A percentile compares a stretch with the other conserved stretches of the same genome.
phyloP scores from a whole-genome alignment of 192 early-diverging fungal genomes.

The Lobosporangium transversale region DNA sequence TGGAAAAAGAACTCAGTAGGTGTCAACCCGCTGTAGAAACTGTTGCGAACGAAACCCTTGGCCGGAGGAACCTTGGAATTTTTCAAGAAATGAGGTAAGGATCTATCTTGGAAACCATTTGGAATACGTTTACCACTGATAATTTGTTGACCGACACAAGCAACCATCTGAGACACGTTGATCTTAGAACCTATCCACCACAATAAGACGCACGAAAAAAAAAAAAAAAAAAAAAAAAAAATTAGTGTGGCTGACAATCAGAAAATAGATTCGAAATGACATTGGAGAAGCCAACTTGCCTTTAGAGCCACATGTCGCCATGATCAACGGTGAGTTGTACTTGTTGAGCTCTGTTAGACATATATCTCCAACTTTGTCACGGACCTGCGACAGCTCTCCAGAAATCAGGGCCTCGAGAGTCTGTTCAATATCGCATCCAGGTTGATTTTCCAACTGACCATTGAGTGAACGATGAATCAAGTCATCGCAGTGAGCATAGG shows the following conservation, averaged over 20 bases:
- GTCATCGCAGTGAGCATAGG: constrained; percentile 87
- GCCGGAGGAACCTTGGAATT: constrained; percentile 92
- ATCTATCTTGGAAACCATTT: constrained; percentile 96
- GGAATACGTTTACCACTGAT: constrained; percentile 96
- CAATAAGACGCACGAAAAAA: too few relatives aligned
- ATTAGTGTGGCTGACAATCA: not conserved
- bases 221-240: not conserved
- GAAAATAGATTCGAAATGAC: not conserved
- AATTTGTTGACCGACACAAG: constrained; percentile 99
- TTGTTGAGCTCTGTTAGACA: constrained; percentile 94
- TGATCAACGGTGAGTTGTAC: constrained; percentile 97
- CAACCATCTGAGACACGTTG: constrained; percentile 99
- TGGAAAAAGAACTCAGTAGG: constrained; percentile 99
- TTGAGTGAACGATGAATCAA: constrained; percentile 73
- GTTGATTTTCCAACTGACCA: constrained; percentile 82
- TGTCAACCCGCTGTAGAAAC: constrained; percentile 95
- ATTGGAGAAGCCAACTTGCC: constrained; percentile 53
- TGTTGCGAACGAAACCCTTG: constrained; percentile 97
- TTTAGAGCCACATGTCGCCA: constrained; percentile 99
- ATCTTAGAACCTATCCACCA: constrained; percentile 79
- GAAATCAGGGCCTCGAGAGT: constrained; percentile 92
- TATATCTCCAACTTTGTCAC: constrained; percentile 89
- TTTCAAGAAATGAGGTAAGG: constrained; percentile 96
- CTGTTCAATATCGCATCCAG: constrained; percentile 88
- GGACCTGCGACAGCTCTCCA: constrained; percentile 87